Evolutionary conservation across 495 filamentous ascomycete genomes (phyloP), one percentile per base, ranked within the genome.

Genomic region (Penicillium subrubescens): DNA sequence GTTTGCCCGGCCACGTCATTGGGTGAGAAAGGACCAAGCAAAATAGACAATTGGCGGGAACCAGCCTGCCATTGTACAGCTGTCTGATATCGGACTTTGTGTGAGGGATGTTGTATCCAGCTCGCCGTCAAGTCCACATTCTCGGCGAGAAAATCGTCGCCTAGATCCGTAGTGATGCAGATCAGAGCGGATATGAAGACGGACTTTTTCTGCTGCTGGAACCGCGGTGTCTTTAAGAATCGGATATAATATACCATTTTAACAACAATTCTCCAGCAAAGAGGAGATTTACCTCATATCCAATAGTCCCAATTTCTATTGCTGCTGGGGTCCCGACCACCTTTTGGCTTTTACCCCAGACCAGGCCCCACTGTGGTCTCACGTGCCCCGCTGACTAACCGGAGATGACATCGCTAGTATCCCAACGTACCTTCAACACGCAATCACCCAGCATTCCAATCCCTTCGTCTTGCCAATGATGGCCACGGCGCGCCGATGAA

Each of bases 81-180:
- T 59, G 76, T 77, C 61, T 79, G 77, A 44, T 86, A 73, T 50
- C 86, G 66, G 50, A 81, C 66, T 31, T 83, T 71, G 12, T 67
- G 59, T 2, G 67, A 54, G 39, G 73, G 62, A 50, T 71, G 53
- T 25, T 74, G 65, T 8, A 67, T 67, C 64, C 71, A 71, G 44
- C 81, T 81, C 46, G 81, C 77, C 5, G 79, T 66, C 55, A 97
- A 73, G 27, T 82, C 81, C 39, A 85, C 74, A 69, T 89, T 83
- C n/a, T 86, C 77, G 23, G 82, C 81, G n/a, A 93, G 85, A 72
- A 95, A 96, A 1, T 84, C 82, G 74, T 99, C 94, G 3, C 94
- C 93, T 8, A 99, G 80, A 71, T 99, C 95, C 41, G 94, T 95
- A 43, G 92, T 92, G 73, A 99, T 87, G 56, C 92, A 93, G 59